phyloP scores from a whole-genome alignment of 2,329 filamentous ascomycete genomes.

The Diaporthe sp. region DNA sequence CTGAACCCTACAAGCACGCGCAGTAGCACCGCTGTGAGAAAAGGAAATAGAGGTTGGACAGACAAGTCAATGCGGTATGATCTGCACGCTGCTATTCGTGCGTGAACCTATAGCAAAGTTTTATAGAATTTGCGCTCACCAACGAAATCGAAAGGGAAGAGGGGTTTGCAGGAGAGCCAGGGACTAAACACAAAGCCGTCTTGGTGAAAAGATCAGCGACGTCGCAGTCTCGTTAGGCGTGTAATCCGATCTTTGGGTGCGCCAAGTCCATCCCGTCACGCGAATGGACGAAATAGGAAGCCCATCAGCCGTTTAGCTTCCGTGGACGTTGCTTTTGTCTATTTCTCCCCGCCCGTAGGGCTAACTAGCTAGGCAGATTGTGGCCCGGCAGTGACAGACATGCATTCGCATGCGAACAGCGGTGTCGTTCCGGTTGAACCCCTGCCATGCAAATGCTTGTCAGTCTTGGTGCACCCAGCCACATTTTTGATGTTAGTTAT shows the following conservation, averaged over 20 bases:
- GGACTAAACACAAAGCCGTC: neutral
- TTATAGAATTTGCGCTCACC: neutral
- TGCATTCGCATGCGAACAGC: neutral
- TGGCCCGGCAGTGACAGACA: neutral
- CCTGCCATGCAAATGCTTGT: neutral
- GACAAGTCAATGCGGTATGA: too few species aligned
- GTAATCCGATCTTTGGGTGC: neutral
- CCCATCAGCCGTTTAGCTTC: neutral
- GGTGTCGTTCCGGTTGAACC: neutral
- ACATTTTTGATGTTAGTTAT: neutral
- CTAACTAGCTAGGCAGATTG: neutral
- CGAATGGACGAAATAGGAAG: neutral
- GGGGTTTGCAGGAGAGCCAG: neutral
- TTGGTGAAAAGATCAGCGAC: neutral
- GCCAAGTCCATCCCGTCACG: neutral
- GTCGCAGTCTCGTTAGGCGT: neutral
- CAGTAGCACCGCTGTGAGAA: neutral
- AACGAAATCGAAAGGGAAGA: neutral
- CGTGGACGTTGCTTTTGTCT: neutral
- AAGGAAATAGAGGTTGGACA: neutral
- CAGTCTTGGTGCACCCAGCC: neutral
- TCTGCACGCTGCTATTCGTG: neutral
- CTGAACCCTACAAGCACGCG: neutral
- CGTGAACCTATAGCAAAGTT: neutral
- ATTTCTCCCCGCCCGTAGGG: constrained; percentile 1